Conservation (phyloP, 2,329 filamentous ascomycete species). For the Pseudopithomyces chartarum region DNA sequence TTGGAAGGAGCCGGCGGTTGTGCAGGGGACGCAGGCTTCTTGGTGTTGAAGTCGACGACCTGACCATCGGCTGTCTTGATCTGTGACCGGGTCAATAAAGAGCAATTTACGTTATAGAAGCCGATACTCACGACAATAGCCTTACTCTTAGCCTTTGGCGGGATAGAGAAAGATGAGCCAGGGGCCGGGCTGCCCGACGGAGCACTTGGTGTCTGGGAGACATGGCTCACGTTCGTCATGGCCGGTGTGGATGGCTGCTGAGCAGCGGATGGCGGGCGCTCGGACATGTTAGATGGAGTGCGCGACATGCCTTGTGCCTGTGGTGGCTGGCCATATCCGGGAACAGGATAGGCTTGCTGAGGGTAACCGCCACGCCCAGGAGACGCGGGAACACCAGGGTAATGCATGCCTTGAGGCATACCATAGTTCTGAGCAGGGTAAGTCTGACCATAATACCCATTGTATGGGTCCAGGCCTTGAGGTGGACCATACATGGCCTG, state of each 20-base stretch:
- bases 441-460: constrained; percentile 47
- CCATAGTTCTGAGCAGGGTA: constrained; percentile 56
- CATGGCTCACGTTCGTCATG: constrained; percentile 46
- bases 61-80: constrained; percentile 85
- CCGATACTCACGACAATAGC: constrained; percentile 60
- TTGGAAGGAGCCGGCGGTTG: constrained; percentile 56
- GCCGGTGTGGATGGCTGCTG: constrained; percentile 64
- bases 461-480: constrained; percentile 50
- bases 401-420: constrained; percentile 51
- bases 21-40: constrained; percentile 47
- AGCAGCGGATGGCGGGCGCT: constrained; percentile 65
- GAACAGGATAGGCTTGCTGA: constrained; percentile 52
- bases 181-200: constrained; percentile 64
- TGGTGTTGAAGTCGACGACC: constrained; percentile 65
- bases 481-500: constrained; percentile 68
- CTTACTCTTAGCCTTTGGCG: constrained; percentile 68
- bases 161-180: constrained; percentile 66
- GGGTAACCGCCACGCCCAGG: constrained; percentile 54
- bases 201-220: constrained; percentile 59
- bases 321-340: constrained; percentile 60
- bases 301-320: constrained; percentile 70
- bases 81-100: constrained; percentile 2
- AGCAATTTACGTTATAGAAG: background rate
- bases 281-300: constrained; percentile 60
- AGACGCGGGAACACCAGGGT: constrained; percentile 49